Base-by-base conservation (phyloP, 1,284 basidiomycete species). In the Puccinia hordei region DNA sequence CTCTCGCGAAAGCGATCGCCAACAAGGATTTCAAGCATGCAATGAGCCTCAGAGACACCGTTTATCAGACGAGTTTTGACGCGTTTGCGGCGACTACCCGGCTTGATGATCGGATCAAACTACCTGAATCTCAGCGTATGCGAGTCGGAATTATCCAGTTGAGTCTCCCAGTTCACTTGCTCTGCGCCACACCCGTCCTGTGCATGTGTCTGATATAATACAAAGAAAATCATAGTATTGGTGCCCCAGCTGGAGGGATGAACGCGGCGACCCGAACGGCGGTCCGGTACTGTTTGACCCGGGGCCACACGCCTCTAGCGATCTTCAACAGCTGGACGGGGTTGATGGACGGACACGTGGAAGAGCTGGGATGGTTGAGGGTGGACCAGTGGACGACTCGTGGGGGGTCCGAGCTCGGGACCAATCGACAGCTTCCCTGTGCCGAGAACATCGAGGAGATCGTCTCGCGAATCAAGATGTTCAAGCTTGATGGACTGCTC, bases 171-270 rank as follows among this genome's bases (percentile, higher is more conserved):
- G n/a, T n/a, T n/a, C n/a, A n/a, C n/a, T n/a, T 61, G 1, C 30
- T 30, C 46, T 68, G 2, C 22, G 41, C 68, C 10, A 12, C 22
- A 30, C 57, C 57, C 19, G 35, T 44, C 33, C 30, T 38, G 46
- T 27, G 27, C 49, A 0, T 27, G n/a, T n/a, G n/a, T 10, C 46
- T 30, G 17, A 27, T 13, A 27, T 61, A 24, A n/a, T 57, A 9
- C n/a, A n/a, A 4, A 57, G n/a, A 2, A 57, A 73, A 12, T 71
- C 73, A 30, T 79, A 95, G 93, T 84, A 91, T 96, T 84, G 96
- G 96, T 81, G 97, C 97, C 0, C 96, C 97, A 2, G 95, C 96
- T 3, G 95, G 96, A 80, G 96, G 97, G 15, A 98, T 99, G 94
- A 98, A 99, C 85, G 95, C 95, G 0, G 96, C 96, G 0, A 98